Percentiles rank a stretch among this genome's conserved stretches.
These are phyloP conservation scores for Hermanozyma aechmeae DNA, from an alignment of 805 yeast species.

Conservation along the genomic window DNA sequence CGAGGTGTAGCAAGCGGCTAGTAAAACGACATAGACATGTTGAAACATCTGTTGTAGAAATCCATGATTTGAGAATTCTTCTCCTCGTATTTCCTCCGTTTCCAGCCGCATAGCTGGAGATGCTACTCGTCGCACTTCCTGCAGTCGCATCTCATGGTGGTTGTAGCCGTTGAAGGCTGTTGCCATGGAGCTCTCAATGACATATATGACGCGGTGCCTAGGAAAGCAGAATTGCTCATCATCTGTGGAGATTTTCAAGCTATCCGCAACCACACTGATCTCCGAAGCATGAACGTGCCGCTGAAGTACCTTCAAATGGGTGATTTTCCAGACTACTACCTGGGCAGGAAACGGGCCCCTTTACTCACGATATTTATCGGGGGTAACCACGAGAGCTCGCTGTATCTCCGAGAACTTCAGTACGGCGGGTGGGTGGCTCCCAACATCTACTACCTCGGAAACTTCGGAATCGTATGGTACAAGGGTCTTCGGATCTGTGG, in stretches of 20 bases:
- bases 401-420: constrained; percentile 60
- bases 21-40: too few relatives aligned
- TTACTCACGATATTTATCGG: constrained; percentile 77
- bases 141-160: too few relatives aligned
- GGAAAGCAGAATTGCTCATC: constrained; percentile 35
- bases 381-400: constrained; percentile 91
- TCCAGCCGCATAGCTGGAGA: too few relatives aligned
- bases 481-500: constrained; percentile 76
- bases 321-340: constrained; percentile 69
- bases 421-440: constrained; percentile 94
- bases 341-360: constrained; percentile 56
- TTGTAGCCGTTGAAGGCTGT: constrained; percentile 84
- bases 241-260: constrained; percentile 94
- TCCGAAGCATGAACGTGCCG: constrained; percentile 70
- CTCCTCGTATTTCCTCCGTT: too few relatives aligned
- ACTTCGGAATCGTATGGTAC: constrained; percentile 62
- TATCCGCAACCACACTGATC: constrained; percentile 52
- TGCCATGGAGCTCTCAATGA: constrained; percentile 71
- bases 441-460: constrained; percentile 77
- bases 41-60: too few relatives aligned
- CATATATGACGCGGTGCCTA: constrained; percentile 35
- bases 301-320: constrained; percentile 65
- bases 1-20: too few relatives aligned
- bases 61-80: too few relatives aligned
- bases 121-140: too few relatives aligned